phyloP scores from a whole-genome alignment of 2,329 filamentous ascomycete species.

The Chaetomiaceae sp. region DNA sequence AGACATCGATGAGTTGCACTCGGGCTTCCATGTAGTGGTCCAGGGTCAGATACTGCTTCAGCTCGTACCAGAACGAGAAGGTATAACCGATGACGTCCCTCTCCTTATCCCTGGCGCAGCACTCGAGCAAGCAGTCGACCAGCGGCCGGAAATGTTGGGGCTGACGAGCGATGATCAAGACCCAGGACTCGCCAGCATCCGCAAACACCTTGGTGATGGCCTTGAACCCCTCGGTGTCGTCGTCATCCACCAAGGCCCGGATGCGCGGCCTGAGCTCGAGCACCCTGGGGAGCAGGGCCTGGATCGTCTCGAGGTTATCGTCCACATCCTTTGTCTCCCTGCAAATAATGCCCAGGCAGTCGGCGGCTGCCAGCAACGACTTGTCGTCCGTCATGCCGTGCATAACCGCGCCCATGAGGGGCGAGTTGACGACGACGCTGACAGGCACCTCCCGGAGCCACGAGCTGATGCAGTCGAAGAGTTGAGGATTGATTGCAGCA shows the following conservation, averaged over 20 bases:
- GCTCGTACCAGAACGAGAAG: conserved; percentile 96
- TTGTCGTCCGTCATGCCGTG: conserved; percentile 68
- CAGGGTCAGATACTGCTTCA: conserved; percentile 91
- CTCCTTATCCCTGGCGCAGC: conserved; percentile 79
- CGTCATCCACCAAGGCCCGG: conserved; percentile 66
- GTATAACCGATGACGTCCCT: conserved; percentile 89
- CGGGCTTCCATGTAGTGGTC: conserved; percentile 85
- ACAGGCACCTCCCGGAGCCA: conserved; percentile 94
- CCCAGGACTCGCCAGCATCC: conserved; percentile 92
- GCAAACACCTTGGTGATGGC: conserved; percentile 86
- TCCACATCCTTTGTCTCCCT: conserved; percentile 91
- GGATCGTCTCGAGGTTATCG: conserved; percentile 77
- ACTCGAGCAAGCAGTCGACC: conserved; percentile 90
- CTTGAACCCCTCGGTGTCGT: conserved; percentile 82
- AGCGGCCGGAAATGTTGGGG: conserved; percentile 76
- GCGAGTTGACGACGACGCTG: conserved; percentile 75
- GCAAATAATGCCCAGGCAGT: conserved; percentile 89
- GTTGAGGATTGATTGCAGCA: conserved; percentile 79
- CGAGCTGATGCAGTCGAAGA: conserved; percentile 93
- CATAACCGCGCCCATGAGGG: conserved; percentile 76
- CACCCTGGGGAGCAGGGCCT: conserved; percentile 75
- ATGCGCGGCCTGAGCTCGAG: conserved; percentile 75
- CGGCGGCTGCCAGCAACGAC: conserved; percentile 82
- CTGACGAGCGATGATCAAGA: conserved; percentile 81
- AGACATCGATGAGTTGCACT: conserved; percentile 72